phyloP scores from a whole-genome alignment of 495 filamentous ascomycete species.

The Penicillium nucicola region DNA sequence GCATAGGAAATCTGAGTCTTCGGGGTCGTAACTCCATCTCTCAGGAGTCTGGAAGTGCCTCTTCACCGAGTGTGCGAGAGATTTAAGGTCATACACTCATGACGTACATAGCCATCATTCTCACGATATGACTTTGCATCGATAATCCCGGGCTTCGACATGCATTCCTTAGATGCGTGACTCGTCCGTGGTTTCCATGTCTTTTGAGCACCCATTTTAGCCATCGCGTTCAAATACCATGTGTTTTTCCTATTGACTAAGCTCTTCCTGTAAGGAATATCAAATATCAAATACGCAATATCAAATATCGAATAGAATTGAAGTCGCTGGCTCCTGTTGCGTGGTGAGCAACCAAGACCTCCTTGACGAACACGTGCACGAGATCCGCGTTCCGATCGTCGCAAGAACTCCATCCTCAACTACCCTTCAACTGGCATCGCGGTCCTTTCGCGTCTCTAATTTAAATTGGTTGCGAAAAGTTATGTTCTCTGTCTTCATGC shows the following conservation, averaged over 20 bases:
- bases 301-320: neutral
- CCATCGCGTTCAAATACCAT: neutral
- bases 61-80: conserved; percentile 37
- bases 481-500: conserved; percentile 11
- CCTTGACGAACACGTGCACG: conserved; percentile 1
- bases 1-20: conserved; percentile 75
- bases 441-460: too few relatives aligned
- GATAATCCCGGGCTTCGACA: neutral
- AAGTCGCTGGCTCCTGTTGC: too few relatives aligned
- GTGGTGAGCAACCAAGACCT: too few relatives aligned
- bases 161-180: conserved; percentile 12
- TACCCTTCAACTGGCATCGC: neutral
- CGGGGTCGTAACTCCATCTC: conserved; percentile 36
- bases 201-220: conserved; percentile 6
- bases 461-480: neutral
- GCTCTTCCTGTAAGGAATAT: neutral
- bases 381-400: neutral
- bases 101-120: conserved; percentile 20
- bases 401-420: neutral
- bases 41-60: conserved; percentile 28
- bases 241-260: neutral
- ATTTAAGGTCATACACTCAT: conserved; percentile 19
- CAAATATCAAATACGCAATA: too few relatives aligned
- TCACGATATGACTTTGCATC: conserved; percentile 10
- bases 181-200: neutral